A percentile compares a stretch with the other conserved stretches of the same genome.
Evolutionary conservation across 176 grass and related monocot genomes (phyloP).

Genomic region (Eragrostis nindensis): DNA sequence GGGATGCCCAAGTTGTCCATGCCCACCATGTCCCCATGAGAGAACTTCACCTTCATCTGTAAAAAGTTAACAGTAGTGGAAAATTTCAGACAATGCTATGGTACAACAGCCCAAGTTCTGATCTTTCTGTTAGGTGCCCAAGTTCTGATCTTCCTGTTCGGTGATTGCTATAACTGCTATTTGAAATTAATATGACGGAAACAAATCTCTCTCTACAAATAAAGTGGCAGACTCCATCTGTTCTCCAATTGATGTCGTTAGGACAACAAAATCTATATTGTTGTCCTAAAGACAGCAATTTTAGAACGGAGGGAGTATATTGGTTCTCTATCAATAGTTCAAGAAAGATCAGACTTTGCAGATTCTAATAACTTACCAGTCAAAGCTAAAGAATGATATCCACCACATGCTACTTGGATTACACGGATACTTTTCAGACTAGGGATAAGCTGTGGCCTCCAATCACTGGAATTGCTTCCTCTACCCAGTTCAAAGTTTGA

Average conservation of each 20-base stretch:
- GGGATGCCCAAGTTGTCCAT: constrained; percentile 86
- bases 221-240: not conserved
- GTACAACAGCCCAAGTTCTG: constrained; percentile 9
- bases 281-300: too few relatives aligned
- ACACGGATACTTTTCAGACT: constrained; percentile 60
- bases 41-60: constrained; percentile 85
- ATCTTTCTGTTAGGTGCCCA: too few relatives aligned
- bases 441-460: constrained; percentile 78
- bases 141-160: too few relatives aligned
- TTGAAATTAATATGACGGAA: not conserved
- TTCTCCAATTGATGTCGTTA: too few relatives aligned
- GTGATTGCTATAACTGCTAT: too few relatives aligned
- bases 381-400: constrained; percentile 97
- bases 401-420: constrained; percentile 81
- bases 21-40: constrained; percentile 90
- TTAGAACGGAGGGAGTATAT: too few relatives aligned
- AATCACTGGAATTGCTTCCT: constrained; percentile 79
- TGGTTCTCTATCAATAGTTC: not conserved
- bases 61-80: constrained; percentile 16
- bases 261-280: too few relatives aligned
- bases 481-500: constrained; percentile 92
- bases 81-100: constrained; percentile 21
- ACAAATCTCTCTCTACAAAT: not conserved
- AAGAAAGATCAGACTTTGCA: constrained; percentile 23
- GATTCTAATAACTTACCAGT: constrained; percentile 65